Percentiles rank a stretch among this genome's conserved stretches.
Conservation (phyloP, 2,329 filamentous ascomycete genomes). For the Acrocalymma vagum region DNA sequence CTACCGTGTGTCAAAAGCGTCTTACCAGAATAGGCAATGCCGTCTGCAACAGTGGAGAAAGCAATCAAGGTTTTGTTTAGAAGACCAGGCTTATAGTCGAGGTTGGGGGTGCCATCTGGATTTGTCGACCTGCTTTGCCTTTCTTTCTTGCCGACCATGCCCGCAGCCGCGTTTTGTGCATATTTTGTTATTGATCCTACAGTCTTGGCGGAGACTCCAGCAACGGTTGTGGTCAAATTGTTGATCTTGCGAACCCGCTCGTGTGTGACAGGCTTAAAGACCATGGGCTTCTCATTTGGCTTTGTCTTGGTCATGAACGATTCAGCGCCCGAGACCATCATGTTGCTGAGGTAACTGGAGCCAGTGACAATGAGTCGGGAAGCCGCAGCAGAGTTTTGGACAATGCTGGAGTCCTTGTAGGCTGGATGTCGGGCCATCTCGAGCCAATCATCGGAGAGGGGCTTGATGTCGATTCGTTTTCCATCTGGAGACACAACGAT, state of each 20-base stretch:
- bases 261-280: constrained; percentile 86
- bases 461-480: constrained; percentile 73
- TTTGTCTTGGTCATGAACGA: constrained; percentile 82
- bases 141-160: constrained; percentile 70
- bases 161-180: constrained; percentile 89
- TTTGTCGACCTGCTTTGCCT: constrained; percentile 69
- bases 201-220: constrained; percentile 82
- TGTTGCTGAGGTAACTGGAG: constrained; percentile 79
- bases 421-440: constrained; percentile 84
- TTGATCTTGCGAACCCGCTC: constrained; percentile 88
- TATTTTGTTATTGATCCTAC: constrained; percentile 84
- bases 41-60: constrained; percentile 92
- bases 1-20: constrained; percentile 78
- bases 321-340: constrained; percentile 79
- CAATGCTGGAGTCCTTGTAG: constrained; percentile 87
- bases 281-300: constrained; percentile 81
- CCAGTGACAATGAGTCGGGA: constrained; percentile 92
- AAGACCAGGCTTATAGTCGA: constrained; percentile 84
- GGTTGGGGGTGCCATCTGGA: constrained; percentile 70
- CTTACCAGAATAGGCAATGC: constrained; percentile 86
- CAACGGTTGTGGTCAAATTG: constrained; percentile 81
- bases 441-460: constrained; percentile 75
- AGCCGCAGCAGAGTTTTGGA: constrained; percentile 85
- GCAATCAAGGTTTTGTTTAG: constrained; percentile 97
- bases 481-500: constrained; percentile 76